A percentile compares a stretch with the other conserved stretches of the same genome.
Evolutionary conservation across 805 yeast species (phyloP).

Genomic region (Saccharomycopsis sp.): DNA sequence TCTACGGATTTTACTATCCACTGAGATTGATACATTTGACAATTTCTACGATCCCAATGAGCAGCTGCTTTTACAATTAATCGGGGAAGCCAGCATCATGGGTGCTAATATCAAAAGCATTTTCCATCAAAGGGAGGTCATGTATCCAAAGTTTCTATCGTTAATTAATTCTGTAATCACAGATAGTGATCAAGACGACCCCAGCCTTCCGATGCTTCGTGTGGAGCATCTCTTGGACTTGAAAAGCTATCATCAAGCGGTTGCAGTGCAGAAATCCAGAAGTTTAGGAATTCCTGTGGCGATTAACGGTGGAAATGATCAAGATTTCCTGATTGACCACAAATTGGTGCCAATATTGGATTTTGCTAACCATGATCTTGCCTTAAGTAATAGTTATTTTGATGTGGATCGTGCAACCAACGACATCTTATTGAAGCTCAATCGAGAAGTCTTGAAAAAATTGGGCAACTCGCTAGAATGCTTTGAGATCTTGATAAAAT

Average conservation of each 20-base stretch:
- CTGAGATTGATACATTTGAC: constrained; percentile 6
- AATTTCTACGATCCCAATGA: background rate
- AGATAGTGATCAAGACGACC: background rate
- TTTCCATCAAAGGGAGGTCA: background rate
- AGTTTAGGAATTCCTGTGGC: constrained; percentile 6
- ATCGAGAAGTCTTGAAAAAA: background rate
- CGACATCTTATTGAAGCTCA: constrained; percentile 2
- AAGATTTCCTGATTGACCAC: constrained; percentile 1
- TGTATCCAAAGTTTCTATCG: background rate
- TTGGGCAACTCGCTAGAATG: background rate
- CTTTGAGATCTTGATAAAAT: constrained; percentile 5
- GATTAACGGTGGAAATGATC: background rate
- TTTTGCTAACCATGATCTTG: constrained; percentile 9
- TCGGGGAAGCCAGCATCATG: background rate
- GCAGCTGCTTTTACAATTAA: background rate
- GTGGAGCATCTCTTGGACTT: background rate
- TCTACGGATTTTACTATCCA: background rate
- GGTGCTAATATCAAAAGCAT: background rate
- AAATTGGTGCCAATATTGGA: constrained; percentile 8
- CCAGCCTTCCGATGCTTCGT: background rate
- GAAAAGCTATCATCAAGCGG: background rate
- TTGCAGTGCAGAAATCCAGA: constrained; percentile 4
- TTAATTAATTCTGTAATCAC: background rate
- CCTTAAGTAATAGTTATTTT: constrained; percentile 3
- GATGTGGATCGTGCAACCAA: constrained; percentile 6